phyloP scores from a whole-genome alignment of 768 basidiomycete genomes.

The Chiua virens region DNA sequence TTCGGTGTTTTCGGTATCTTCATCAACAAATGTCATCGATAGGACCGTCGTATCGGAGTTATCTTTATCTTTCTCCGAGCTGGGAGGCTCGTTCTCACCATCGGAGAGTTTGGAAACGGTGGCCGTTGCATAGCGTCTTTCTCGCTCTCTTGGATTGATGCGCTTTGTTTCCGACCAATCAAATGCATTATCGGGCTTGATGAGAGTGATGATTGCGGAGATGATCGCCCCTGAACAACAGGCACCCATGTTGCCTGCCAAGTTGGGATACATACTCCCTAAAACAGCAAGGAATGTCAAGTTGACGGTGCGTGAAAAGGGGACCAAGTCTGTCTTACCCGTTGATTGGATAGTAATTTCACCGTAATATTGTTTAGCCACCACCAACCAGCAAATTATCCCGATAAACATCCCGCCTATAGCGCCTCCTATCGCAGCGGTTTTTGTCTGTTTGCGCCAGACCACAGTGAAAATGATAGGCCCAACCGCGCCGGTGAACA shows the following conservation, averaged over 20 bases:
- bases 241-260: slow-evolving; percentile 16
- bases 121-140: neutral
- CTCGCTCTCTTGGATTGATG: slow-evolving; percentile 15
- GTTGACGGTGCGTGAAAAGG: neutral
- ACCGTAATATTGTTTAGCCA: slow-evolving; percentile 17
- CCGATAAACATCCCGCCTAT: slow-evolving; percentile 42
- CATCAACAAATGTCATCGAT: slow-evolving; percentile 1
- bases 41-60: slow-evolving; percentile 5
- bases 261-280: slow-evolving; percentile 17
- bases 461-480: slow-evolving; percentile 18
- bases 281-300: neutral
- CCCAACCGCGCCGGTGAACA: slow-evolving; percentile 34
- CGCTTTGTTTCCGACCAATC: slow-evolving; percentile 19
- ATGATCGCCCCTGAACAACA: slow-evolving; percentile 17
- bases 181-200: slow-evolving; percentile 18
- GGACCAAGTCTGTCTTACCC: neutral
- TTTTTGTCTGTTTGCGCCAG: slow-evolving; percentile 39
- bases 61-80: slow-evolving; percentile 13
- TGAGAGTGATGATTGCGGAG: slow-evolving; percentile 13
- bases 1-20: slow-evolving; percentile 3
- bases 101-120: slow-evolving; percentile 1
- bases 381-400: slow-evolving; percentile 48
- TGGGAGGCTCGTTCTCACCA: neutral
- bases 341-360: slow-evolving; percentile 15
- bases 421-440: slow-evolving; percentile 40